Percentiles rank a stretch among this genome's conserved stretches.
Conservation (phyloP, 2,329 filamentous ascomycete species). For the Parafenestella ontariensis region DNA sequence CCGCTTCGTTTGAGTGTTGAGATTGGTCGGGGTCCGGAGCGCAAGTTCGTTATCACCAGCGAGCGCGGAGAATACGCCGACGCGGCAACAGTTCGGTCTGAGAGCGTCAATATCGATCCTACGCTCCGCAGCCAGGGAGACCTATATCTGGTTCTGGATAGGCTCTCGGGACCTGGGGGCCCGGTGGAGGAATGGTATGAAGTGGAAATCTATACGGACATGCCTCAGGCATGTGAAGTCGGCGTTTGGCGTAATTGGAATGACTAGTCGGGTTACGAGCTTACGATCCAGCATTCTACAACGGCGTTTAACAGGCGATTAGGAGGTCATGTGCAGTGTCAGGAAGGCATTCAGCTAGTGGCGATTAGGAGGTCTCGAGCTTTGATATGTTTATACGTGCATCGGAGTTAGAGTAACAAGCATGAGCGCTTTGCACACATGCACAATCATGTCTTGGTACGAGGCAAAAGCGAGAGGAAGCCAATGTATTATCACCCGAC, state of each 20-base stretch:
- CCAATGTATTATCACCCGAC: neutral
- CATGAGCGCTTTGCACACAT: neutral
- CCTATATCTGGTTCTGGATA: slow-evolving; percentile 83
- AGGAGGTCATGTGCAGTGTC: slow-evolving; percentile 9
- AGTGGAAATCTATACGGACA: slow-evolving; percentile 57
- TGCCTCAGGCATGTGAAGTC: slow-evolving; percentile 51
- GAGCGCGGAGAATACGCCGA: slow-evolving; percentile 79
- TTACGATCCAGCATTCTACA: neutral
- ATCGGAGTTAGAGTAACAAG: neutral
- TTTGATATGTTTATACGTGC: slow-evolving; percentile 1
- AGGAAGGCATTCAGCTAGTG: slow-evolving; percentile 3
- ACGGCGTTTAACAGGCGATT: slow-evolving; percentile 1
- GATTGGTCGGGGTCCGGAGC: slow-evolving; percentile 73
- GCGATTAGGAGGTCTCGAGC: neutral
- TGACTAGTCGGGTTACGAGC: slow-evolving; percentile 10
- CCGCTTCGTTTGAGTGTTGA: slow-evolving; percentile 76
- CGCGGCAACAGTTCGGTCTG: slow-evolving; percentile 69
- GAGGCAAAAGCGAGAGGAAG: neutral
- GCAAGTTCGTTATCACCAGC: slow-evolving; percentile 69
- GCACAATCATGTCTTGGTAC: neutral
- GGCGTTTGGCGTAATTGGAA: slow-evolving; percentile 57
- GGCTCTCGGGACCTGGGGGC: slow-evolving; percentile 67
- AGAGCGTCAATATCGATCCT: slow-evolving; percentile 77
- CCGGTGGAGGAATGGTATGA: slow-evolving; percentile 58
- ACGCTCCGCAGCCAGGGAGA: slow-evolving; percentile 62